phyloP scores from a whole-genome alignment of 2,329 filamentous ascomycete genomes.

The Fusarium albosuccineum region DNA sequence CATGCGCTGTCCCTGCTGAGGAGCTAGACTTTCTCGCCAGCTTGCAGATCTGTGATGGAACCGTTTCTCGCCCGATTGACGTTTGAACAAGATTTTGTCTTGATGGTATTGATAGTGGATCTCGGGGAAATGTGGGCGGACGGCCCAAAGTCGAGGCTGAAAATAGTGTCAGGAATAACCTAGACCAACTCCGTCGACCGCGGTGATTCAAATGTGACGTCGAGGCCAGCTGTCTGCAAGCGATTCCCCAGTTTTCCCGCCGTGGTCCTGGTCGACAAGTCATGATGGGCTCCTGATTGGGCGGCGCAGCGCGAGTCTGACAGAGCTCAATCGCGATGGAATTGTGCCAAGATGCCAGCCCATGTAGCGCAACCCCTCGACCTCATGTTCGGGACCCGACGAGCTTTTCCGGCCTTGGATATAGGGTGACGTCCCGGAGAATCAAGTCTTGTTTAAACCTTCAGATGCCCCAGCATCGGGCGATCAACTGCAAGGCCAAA shows the following conservation, averaged over 20 bases:
- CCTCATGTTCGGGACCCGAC: no score
- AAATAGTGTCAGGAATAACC: constrained; percentile 19
- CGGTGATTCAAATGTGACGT: constrained; percentile 36
- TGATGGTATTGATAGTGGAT: constrained; percentile 17
- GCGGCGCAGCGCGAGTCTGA: constrained; percentile 29
- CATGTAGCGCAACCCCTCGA: background rate
- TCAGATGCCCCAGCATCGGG: background rate
- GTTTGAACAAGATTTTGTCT: constrained; percentile 10
- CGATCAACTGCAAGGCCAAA: background rate
- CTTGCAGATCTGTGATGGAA: constrained; percentile 18
- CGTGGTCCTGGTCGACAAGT: constrained; percentile 21
- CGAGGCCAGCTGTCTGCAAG: constrained; percentile 11
- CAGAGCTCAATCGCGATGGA: constrained; percentile 28
- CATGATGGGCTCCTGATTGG: constrained; percentile 35
- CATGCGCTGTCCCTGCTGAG: constrained; percentile 1
- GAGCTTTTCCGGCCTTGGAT: no score
- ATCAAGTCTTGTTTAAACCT: no score
- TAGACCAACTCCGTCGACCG: constrained; percentile 22
- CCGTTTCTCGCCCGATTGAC: constrained; percentile 19
- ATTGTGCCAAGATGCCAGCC: constrained; percentile 9
- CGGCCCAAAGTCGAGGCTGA: constrained; percentile 19
- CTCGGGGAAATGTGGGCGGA: constrained; percentile 10
- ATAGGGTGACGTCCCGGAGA: no score
- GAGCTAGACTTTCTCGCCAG: background rate
- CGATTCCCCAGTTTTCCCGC: constrained; percentile 28